phyloP scores from a whole-genome alignment of 2,329 filamentous ascomycete genomes.

The Didymella pomorum region DNA sequence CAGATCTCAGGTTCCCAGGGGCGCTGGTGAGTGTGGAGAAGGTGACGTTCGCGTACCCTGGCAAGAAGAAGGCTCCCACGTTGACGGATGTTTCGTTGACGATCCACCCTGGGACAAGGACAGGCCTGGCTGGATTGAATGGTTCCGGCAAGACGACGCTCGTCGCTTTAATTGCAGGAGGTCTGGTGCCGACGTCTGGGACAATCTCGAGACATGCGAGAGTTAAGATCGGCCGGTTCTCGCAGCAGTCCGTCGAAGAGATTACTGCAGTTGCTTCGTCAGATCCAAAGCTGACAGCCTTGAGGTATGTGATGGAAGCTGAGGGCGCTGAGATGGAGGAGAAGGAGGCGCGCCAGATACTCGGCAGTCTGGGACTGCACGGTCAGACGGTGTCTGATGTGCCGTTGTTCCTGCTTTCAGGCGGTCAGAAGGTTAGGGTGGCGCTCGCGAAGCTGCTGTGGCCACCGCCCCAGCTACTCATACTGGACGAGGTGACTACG shows the following conservation, averaged over 20 bases:
- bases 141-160: slow-evolving; percentile 84
- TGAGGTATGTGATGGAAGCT: slow-evolving; percentile 68
- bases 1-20: slow-evolving; percentile 77
- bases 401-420: slow-evolving; percentile 75
- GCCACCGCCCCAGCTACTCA: slow-evolving; percentile 72
- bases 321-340: slow-evolving; percentile 63
- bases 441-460: slow-evolving; percentile 75
- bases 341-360: slow-evolving; percentile 70
- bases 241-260: slow-evolving; percentile 78
- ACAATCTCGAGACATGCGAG: slow-evolving; percentile 72
- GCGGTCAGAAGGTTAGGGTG: slow-evolving; percentile 73
- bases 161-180: slow-evolving; percentile 66
- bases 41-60: slow-evolving; percentile 70
- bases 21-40: slow-evolving; percentile 76
- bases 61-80: slow-evolving; percentile 53
- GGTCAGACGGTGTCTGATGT: slow-evolving; percentile 77
- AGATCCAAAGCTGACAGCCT: slow-evolving; percentile 66
- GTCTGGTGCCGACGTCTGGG: slow-evolving; percentile 65
- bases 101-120: slow-evolving; percentile 74
- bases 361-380: slow-evolving; percentile 73
- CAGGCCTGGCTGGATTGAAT: slow-evolving; percentile 81
- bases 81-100: slow-evolving; percentile 72
- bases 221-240: slow-evolving; percentile 77
- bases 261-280: slow-evolving; percentile 66
- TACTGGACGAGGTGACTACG: slow-evolving; percentile 84